Evolutionary conservation across 2,329 filamentous ascomycete species (phyloP).

Genomic region (Zasmidium angulare): DNA sequence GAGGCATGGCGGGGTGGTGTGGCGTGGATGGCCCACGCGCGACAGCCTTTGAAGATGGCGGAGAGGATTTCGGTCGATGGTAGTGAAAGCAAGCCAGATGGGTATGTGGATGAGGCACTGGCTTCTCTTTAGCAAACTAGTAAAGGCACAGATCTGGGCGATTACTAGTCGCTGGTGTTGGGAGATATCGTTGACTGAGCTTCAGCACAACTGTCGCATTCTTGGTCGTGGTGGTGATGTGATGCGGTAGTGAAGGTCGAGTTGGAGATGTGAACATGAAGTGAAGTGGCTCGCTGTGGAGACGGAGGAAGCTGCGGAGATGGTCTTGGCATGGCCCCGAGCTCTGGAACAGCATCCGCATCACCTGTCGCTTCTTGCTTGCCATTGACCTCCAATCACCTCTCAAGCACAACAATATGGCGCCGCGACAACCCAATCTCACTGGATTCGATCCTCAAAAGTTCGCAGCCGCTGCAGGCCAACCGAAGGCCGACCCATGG

Average conservation of each 20-base stretch:
- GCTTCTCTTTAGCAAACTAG: background rate
- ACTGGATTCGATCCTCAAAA: slow-evolving; percentile 90
- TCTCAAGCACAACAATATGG: slow-evolving; percentile 45
- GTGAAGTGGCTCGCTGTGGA: background rate
- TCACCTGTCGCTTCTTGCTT: background rate
- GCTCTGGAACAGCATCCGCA: background rate
- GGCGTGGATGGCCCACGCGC: background rate
- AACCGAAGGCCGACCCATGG: slow-evolving; percentile 62
- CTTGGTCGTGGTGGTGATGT: background rate
- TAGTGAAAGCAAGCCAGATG: background rate
- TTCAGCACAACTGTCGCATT: background rate
- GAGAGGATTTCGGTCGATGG: background rate
- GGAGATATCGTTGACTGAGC: background rate
- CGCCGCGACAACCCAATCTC: slow-evolving; percentile 63
- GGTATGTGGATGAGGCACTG: background rate
- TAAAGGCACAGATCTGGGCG: background rate
- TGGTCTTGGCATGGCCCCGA: background rate
- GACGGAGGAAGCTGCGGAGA: slow-evolving; percentile 1
- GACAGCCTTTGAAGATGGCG: too few species aligned
- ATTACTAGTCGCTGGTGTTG: background rate
- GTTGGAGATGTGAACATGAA: background rate
- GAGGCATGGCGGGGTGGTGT: slow-evolving; percentile 51
- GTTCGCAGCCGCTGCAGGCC: slow-evolving; percentile 70
- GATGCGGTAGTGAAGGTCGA: background rate
- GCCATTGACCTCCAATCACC: background rate